Conservation (phyloP, 148 eudicot species). For the Fagopyrum homotropicum region DNA sequence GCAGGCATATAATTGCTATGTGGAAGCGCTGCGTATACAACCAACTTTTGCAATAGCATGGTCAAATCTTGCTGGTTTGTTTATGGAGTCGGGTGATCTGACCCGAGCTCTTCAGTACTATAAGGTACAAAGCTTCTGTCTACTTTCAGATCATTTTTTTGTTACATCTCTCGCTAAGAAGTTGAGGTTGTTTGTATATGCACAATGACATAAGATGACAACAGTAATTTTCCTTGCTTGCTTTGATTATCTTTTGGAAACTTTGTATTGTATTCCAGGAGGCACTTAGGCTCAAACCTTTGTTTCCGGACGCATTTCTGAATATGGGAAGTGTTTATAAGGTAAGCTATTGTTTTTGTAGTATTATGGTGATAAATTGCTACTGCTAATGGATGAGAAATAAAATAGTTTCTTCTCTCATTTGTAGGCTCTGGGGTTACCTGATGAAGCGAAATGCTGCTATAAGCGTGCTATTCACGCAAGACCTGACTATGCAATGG, state of each 20-base stretch:
- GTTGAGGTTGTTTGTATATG: neutral
- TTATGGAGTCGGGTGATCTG: slow-evolving; percentile 43
- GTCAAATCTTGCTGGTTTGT: slow-evolving; percentile 48
- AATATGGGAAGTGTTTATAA: slow-evolving; percentile 86
- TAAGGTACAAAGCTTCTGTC: slow-evolving; percentile 36
- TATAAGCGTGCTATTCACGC: slow-evolving; percentile 84
- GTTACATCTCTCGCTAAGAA: neutral
- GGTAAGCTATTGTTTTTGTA: slow-evolving; percentile 36
- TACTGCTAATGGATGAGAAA: neutral
- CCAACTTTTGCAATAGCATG: slow-evolving; percentile 48
- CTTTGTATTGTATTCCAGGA: slow-evolving; percentile 39
- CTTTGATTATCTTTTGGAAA: neutral
- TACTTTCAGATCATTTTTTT: neutral
- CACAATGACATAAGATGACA: neutral
- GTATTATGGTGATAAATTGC: neutral
- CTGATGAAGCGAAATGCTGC: slow-evolving; percentile 74
- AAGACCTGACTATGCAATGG: slow-evolving; percentile 86
- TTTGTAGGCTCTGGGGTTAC: slow-evolving; percentile 79
- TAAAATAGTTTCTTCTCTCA: slow-evolving; percentile 13
- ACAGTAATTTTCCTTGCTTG: neutral
- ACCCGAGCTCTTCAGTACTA: slow-evolving; percentile 52
- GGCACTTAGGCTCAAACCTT: slow-evolving; percentile 84
- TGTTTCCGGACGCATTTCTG: slow-evolving; percentile 81
- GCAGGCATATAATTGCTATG: slow-evolving; percentile 60
- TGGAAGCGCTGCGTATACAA: slow-evolving; percentile 35